phyloP scores from a whole-genome alignment of 129 eudicot genomes.

The Rutidosis leptorrhynchoides region DNA sequence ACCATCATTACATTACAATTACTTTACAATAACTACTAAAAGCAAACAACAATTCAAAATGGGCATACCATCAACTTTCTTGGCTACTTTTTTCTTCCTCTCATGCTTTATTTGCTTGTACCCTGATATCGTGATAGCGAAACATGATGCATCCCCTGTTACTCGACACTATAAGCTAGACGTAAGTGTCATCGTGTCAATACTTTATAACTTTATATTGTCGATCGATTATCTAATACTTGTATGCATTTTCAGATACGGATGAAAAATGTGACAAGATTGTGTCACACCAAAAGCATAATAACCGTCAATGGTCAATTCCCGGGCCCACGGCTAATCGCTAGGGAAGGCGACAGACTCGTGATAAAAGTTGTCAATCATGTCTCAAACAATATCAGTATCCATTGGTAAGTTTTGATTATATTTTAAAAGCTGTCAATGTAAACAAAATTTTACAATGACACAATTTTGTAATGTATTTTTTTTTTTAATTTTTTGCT shows the following conservation, averaged over 20 bases:
- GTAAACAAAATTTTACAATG: background rate
- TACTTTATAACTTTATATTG: too few relatives aligned
- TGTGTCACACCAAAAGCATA: conserved; percentile 59
- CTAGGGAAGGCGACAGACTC: conserved; percentile 61
- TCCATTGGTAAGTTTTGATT: conserved; percentile 53
- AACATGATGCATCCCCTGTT: conserved; percentile 19
- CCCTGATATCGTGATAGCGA: conserved; percentile 31
- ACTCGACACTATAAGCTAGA: conserved; percentile 62
- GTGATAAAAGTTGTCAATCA: conserved; percentile 55
- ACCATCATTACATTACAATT: too few relatives aligned
- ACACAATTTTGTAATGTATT: background rate
- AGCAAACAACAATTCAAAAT: conserved; percentile 22
- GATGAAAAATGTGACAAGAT: conserved; percentile 57
- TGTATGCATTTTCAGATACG: conserved; percentile 35
- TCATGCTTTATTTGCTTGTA: conserved; percentile 25
- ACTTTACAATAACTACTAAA: background rate
- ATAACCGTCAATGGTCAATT: conserved; percentile 60
- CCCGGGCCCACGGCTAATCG: conserved; percentile 65
- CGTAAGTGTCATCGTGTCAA: conserved; percentile 30
- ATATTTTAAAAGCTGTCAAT: background rate
- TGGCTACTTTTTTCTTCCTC: conserved; percentile 28
- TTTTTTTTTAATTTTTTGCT: too few relatives aligned
- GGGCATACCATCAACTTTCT: conserved; percentile 31
- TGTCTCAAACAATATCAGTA: conserved; percentile 50
- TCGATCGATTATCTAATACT: background rate